Conservation (phyloP, 352 stramenopile species). For the Globisporangium barbulae region DNA sequence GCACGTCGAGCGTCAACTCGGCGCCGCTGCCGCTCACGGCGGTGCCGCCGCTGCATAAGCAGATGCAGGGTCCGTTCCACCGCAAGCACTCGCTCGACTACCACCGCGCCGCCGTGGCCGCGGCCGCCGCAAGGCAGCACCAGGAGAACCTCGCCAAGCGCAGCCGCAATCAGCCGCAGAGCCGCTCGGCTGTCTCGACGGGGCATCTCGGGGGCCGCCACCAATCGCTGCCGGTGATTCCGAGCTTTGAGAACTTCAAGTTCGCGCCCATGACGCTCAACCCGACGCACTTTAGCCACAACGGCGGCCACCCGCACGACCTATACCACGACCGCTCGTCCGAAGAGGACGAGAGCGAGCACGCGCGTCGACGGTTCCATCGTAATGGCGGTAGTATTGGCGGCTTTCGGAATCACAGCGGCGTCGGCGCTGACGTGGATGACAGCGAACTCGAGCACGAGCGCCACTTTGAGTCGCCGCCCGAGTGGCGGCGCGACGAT, state of each 20-base stretch:
- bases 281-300: slow-evolving; percentile 14
- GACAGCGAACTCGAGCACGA: slow-evolving; percentile 4
- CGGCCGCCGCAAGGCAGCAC: slow-evolving; percentile 15
- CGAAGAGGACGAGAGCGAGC: slow-evolving; percentile 25
- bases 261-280: slow-evolving; percentile 15
- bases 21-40: slow-evolving; percentile 24
- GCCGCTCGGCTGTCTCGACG: background rate
- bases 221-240: slow-evolving; percentile 54
- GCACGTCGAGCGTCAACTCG: slow-evolving; percentile 28
- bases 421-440: slow-evolving; percentile 9
- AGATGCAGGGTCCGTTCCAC: slow-evolving; percentile 23
- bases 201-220: slow-evolving; percentile 26
- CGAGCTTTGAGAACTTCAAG: slow-evolving; percentile 39
- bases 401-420: slow-evolving; percentile 3
- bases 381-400: background rate
- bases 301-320: slow-evolving; percentile 14
- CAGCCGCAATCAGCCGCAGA: slow-evolving; percentile 13
- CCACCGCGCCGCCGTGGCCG: slow-evolving; percentile 17
- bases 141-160: slow-evolving; percentile 20
- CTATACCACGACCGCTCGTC: slow-evolving; percentile 19
- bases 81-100: slow-evolving; percentile 44
- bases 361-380: slow-evolving; percentile 19
- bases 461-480: slow-evolving; percentile 43
- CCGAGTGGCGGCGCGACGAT: slow-evolving; percentile 72
- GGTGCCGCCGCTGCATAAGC: slow-evolving; percentile 16